phyloP scores from a whole-genome alignment of 345 rosid genomes.

The Cardamine chenopodiifolia region DNA sequence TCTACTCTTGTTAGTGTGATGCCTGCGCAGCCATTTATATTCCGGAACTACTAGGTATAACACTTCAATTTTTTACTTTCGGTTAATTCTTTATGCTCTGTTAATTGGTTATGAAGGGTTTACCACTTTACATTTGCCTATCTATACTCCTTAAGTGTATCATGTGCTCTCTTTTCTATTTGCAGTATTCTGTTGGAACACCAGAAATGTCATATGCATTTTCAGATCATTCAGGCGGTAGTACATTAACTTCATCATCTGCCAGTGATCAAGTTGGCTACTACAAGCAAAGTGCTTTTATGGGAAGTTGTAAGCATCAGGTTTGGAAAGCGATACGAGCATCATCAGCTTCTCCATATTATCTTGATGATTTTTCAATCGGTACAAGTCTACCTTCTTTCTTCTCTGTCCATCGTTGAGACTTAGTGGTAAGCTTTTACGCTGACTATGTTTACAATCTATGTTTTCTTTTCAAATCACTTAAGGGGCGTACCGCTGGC shows the following conservation, averaged over 20 bases:
- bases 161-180: slow-evolving; percentile 28
- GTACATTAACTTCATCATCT: slow-evolving; percentile 62
- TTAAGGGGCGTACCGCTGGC: slow-evolving; percentile 86
- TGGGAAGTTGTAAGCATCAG: slow-evolving; percentile 95
- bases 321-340: slow-evolving; percentile 99
- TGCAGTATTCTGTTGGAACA: slow-evolving; percentile 92
- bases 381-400: slow-evolving; percentile 51
- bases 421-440: slow-evolving; percentile 1
- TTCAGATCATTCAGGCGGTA: slow-evolving; percentile 77
- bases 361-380: slow-evolving; percentile 95
- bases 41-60: slow-evolving; percentile 95
- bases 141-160: neutral
- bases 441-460: slow-evolving; percentile 23
- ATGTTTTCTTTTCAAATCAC: slow-evolving; percentile 23
- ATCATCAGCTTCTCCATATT: slow-evolving; percentile 98
- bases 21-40: slow-evolving; percentile 96
- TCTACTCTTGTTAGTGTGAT: slow-evolving; percentile 90
- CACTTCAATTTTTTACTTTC: slow-evolving; percentile 8
- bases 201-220: slow-evolving; percentile 75
- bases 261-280: slow-evolving; percentile 85
- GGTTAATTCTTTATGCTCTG: neutral
- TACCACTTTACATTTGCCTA: slow-evolving; percentile 1
- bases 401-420: neutral
- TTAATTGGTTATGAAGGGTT: neutral
- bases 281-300: slow-evolving; percentile 80